Evolutionary conservation across 345 rosid genomes (phyloP).

Genomic region (Citrus glauca): DNA sequence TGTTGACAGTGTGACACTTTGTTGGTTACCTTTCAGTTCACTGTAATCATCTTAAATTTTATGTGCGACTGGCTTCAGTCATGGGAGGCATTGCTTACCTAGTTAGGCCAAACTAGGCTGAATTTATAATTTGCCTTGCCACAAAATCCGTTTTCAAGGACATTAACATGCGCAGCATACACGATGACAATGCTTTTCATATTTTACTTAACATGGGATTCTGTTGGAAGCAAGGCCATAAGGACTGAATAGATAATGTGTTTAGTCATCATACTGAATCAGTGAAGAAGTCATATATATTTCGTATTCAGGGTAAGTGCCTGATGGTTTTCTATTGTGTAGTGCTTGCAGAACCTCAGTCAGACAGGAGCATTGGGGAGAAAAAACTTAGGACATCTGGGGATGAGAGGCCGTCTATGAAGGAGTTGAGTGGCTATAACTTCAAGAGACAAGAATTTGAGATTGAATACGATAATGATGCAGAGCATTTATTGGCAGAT

Average conservation of each 20-base stretch:
- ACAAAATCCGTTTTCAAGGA: not conserved
- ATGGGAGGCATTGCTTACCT: slow-evolving; percentile 1
- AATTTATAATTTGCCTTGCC: not conserved
- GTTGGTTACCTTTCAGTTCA: not conserved
- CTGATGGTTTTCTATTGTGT: slow-evolving; percentile 12
- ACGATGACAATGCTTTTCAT: not conserved
- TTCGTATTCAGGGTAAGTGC: not conserved
- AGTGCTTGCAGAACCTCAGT: slow-evolving; percentile 47
- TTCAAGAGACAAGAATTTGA: slow-evolving; percentile 93
- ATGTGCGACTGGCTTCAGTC: not conserved
- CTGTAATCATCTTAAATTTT: not conserved
- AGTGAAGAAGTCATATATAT: not conserved
- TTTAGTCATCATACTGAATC: not conserved
- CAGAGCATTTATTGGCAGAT: slow-evolving; percentile 87
- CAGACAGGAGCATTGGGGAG: slow-evolving; percentile 86
- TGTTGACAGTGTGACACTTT: not conserved
- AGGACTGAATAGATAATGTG: not conserved
- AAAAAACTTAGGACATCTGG: slow-evolving; percentile 71
- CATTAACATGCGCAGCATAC: not conserved
- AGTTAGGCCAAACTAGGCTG: not conserved
- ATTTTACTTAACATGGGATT: not conserved
- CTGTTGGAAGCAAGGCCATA: not conserved
- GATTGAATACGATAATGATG: slow-evolving; percentile 90
- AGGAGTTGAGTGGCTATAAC: slow-evolving; percentile 85
- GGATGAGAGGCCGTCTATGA: slow-evolving; percentile 67